Percentiles rank a stretch among this genome's conserved stretches.
Conservation (phyloP, 2,329 filamentous ascomycete species). For the Colletotrichum sp. region DNA sequence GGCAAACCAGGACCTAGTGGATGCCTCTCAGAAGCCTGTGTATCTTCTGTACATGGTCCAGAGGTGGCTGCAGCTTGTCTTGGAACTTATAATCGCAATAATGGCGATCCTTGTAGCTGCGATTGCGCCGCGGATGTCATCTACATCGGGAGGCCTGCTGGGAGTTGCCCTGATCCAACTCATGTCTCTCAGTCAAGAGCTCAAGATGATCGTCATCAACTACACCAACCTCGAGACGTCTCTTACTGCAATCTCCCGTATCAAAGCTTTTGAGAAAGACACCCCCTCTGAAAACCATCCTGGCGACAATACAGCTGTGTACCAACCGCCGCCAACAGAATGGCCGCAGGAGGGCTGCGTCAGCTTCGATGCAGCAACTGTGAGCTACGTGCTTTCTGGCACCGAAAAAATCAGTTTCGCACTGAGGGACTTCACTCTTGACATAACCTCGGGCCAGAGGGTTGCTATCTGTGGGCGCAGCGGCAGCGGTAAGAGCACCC, state of each 20-base stretch:
- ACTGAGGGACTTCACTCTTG: neutral
- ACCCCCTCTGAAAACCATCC: conserved; percentile 29
- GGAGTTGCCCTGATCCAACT: conserved; percentile 32
- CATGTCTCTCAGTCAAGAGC: conserved; percentile 28
- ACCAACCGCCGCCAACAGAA: neutral
- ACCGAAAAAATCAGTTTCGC: neutral
- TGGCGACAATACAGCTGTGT: neutral
- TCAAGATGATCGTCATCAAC: conserved; percentile 33
- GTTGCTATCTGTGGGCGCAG: neutral
- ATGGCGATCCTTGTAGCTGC: conserved; percentile 54
- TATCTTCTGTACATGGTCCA: conserved; percentile 55
- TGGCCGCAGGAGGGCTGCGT: neutral
- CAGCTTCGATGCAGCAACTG: neutral
- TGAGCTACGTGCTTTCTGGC: neutral
- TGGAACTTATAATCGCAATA: conserved; percentile 54
- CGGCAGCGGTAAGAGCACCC: neutral
- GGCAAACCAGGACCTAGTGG: conserved; percentile 40
- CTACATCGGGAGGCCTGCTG: conserved; percentile 31
- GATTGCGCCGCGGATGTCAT: conserved; percentile 31
- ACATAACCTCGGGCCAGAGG: neutral
- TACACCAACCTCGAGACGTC: conserved; percentile 42
- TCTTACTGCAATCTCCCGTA: conserved; percentile 36
- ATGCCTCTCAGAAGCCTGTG: conserved; percentile 52
- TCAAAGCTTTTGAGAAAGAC: conserved; percentile 32
- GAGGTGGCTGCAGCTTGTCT: conserved; percentile 51